Evolutionary conservation across 192 early-diverging fungal species (phyloP).

Genomic region (Glomus cerebriforme): DNA sequence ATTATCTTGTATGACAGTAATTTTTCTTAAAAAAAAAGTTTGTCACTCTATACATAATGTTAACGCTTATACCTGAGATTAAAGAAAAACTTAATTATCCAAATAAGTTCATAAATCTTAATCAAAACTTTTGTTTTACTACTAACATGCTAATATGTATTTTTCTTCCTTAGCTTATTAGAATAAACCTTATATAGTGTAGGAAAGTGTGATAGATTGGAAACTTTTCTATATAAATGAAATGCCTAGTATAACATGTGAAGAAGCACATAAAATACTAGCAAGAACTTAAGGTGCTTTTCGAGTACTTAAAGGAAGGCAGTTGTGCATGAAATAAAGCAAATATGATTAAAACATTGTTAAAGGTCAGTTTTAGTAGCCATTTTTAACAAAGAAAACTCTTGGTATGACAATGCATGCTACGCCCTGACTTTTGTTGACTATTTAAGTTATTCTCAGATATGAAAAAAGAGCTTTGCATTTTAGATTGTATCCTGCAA

Average conservation of each 20-base stretch:
- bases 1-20: too few relatives aligned
- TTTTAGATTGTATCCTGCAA: neutral
- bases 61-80: neutral
- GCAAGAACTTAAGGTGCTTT: constrained; percentile 15
- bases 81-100: neutral
- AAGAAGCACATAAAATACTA: neutral
- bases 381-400: neutral
- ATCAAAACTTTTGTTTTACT: neutral
- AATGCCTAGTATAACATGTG: constrained; percentile 1
- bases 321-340: constrained; percentile 7
- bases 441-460: too few relatives aligned
- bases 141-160: neutral
- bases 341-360: neutral
- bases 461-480: too few relatives aligned
- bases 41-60: too few relatives aligned
- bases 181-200: constrained; percentile 1
- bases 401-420: neutral
- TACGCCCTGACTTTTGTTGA: too few relatives aligned
- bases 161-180: constrained; percentile 28
- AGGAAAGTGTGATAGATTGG: constrained; percentile 28
- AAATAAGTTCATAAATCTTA: neutral
- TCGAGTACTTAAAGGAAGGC: neutral
- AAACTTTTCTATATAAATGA: constrained; percentile 27
- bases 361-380: constrained; percentile 17
- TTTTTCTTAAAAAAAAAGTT: too few relatives aligned